Percentiles rank a stretch among this genome's conserved stretches.
Conservation (phyloP, 768 basidiomycete species). For the Leucosporidium scottii region DNA sequence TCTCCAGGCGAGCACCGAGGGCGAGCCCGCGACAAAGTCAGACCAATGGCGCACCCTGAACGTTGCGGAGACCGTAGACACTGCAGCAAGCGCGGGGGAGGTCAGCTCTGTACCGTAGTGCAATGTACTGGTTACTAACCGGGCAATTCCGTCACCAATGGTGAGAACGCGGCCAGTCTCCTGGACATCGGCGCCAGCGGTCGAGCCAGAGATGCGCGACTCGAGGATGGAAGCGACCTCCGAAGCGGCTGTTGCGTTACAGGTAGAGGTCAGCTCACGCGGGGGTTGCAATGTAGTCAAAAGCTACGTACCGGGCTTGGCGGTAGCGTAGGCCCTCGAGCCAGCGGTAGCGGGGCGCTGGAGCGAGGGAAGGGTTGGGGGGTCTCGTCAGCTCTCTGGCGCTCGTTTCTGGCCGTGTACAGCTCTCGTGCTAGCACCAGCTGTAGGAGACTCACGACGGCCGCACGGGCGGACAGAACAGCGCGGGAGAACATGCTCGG, state of each 20-base stretch:
- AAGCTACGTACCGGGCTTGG: slow-evolving; percentile 75
- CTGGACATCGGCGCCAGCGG: slow-evolving; percentile 88
- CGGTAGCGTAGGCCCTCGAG: slow-evolving; percentile 84
- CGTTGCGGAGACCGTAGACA: slow-evolving; percentile 97
- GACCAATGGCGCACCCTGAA: slow-evolving; percentile 61
- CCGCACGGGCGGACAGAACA: slow-evolving; percentile 25
- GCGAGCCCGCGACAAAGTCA: not conserved
- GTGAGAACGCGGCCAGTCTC: slow-evolving; percentile 97
- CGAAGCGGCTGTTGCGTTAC: slow-evolving; percentile 66
- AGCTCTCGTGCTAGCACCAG: not conserved
- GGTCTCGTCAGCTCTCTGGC: not conserved
- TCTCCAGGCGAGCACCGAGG: not conserved
- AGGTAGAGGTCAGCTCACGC: slow-evolving; percentile 9
- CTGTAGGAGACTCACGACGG: slow-evolving; percentile 9
- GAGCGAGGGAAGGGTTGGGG: slow-evolving; percentile 12
- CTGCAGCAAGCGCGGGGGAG: slow-evolving; percentile 45
- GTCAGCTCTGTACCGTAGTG: not conserved
- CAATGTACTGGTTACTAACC: slow-evolving; percentile 5
- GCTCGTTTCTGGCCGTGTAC: not conserved
- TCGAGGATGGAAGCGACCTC: slow-evolving; percentile 99
- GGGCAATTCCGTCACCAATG: slow-evolving; percentile 78
- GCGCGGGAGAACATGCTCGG: slow-evolving; percentile 18
- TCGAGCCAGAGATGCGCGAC: slow-evolving; percentile 89
- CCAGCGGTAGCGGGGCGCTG: slow-evolving; percentile 34
- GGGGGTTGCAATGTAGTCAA: slow-evolving; percentile 12